These are phyloP conservation scores for Cryphonectria parasitica DNA, from an alignment of 2,329 filamentous ascomycete genomes.

Conservation along the genomic window DNA sequence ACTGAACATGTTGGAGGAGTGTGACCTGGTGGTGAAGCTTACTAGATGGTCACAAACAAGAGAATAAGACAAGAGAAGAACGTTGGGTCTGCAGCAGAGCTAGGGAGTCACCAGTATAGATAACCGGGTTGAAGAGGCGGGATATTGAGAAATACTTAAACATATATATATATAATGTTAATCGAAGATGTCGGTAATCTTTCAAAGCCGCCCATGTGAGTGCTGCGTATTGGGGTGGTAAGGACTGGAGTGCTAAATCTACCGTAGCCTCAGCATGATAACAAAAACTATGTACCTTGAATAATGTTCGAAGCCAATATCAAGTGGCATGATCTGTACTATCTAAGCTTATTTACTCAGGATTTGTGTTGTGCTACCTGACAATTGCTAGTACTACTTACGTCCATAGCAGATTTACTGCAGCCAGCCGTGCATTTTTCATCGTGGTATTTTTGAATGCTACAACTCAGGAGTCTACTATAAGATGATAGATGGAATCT, in stretches of 20 bases:
- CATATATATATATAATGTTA: not conserved
- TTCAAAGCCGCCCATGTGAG: not conserved
- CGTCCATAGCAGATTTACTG: not conserved
- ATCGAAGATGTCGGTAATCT: not conserved
- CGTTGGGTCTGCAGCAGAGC: not conserved
- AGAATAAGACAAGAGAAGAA: not conserved
- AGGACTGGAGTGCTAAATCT: not conserved
- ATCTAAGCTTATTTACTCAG: not conserved
- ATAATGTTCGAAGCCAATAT: not conserved
- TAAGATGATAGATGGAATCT: not conserved
- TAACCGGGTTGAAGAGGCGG: not conserved
- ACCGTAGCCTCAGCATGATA: not conserved
- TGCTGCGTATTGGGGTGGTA: not conserved
- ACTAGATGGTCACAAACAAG: conserved; percentile 9
- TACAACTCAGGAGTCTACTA: not conserved
- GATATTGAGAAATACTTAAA: not conserved
- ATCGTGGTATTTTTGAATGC: not conserved
- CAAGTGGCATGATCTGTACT: not conserved
- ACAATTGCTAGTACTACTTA: not conserved
- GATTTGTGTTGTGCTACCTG: not conserved
- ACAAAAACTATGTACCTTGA: not conserved
- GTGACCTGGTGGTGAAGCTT: conserved; percentile 9
- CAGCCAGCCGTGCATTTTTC: not conserved
- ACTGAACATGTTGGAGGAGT: conserved; percentile 3
- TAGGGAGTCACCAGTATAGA: not conserved